These are phyloP conservation scores for Pythium guiyangense DNA, from an alignment of 352 stramenopile genomes.

Conservation along the genomic window DNA sequence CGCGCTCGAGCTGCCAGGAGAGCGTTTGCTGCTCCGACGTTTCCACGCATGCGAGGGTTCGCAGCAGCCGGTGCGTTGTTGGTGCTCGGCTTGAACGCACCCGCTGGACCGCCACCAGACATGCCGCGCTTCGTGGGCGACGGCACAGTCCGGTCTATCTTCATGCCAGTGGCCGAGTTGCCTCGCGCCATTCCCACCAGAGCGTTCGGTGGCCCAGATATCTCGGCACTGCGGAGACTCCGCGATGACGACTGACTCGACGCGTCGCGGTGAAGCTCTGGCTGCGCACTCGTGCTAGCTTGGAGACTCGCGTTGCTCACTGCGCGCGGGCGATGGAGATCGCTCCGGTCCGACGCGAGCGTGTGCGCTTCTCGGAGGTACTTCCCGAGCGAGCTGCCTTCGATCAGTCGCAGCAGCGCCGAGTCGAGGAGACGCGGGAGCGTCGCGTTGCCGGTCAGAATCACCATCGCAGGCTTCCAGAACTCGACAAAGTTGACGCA, in stretches of 20 bases:
- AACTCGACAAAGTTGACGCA: constrained; percentile 60
- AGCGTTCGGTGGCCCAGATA: constrained; percentile 1
- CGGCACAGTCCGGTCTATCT: constrained; percentile 28
- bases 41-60: constrained; percentile 33
- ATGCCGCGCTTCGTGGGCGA: constrained; percentile 50
- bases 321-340: constrained; percentile 20
- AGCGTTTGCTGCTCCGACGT: constrained; percentile 55
- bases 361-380: constrained; percentile 60
- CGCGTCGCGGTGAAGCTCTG: constrained; percentile 40
- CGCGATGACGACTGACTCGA: constrained; percentile 45
- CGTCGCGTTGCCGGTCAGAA: constrained; percentile 35
- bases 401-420: constrained; percentile 32
- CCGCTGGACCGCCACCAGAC: constrained; percentile 13
- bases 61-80: constrained; percentile 11
- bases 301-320: constrained; percentile 27
- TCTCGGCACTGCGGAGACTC: constrained; percentile 20
- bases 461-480: constrained; percentile 30
- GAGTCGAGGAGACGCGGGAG: constrained; percentile 48
- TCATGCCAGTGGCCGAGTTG: constrained; percentile 14
- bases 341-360: constrained; percentile 11
- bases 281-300: constrained; percentile 18
- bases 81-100: constrained; percentile 20
- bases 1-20: constrained; percentile 67
- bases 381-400: constrained; percentile 41
- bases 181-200: constrained; percentile 7